phyloP scores from a whole-genome alignment of 2,329 filamentous ascomycete species.

The Arachnomyces sp. region DNA sequence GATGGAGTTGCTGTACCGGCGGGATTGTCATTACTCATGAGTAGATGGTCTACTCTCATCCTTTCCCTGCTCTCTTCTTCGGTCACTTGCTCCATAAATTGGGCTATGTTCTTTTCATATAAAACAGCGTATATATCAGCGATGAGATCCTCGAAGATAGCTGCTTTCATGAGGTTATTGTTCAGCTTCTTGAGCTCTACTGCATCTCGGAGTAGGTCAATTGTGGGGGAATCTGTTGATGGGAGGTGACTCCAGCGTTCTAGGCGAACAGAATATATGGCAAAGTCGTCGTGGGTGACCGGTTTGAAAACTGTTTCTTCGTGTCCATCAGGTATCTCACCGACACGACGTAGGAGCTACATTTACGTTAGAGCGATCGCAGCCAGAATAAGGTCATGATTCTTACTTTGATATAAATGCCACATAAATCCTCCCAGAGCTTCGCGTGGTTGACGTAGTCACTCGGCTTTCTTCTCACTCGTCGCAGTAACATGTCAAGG shows the following conservation, averaged over 20 bases:
- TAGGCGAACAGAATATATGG: constrained; percentile 50
- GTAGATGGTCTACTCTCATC: constrained; percentile 41
- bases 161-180: constrained; percentile 75
- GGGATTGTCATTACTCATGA: constrained; percentile 31
- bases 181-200: constrained; percentile 73
- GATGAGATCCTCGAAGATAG: constrained; percentile 85
- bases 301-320: constrained; percentile 60
- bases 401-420: constrained; percentile 47
- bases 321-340: constrained; percentile 51
- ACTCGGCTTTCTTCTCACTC: constrained; percentile 71
- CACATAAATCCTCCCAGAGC: constrained; percentile 56
- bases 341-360: constrained; percentile 50
- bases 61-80: constrained; percentile 41
- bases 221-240: constrained; percentile 37
- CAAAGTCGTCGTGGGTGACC: constrained; percentile 59
- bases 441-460: constrained; percentile 61
- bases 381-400: constrained; percentile 18
- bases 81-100: constrained; percentile 31
- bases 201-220: constrained; percentile 59
- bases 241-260: constrained; percentile 52
- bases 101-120: constrained; percentile 30
- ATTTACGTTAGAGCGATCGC: constrained; percentile 15
- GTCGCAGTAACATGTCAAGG: constrained; percentile 69
- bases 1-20: constrained; percentile 24
- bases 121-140: constrained; percentile 73